Base-by-base conservation (phyloP, 257 asterid species). In the Rubia yunnanensis region DNA sequence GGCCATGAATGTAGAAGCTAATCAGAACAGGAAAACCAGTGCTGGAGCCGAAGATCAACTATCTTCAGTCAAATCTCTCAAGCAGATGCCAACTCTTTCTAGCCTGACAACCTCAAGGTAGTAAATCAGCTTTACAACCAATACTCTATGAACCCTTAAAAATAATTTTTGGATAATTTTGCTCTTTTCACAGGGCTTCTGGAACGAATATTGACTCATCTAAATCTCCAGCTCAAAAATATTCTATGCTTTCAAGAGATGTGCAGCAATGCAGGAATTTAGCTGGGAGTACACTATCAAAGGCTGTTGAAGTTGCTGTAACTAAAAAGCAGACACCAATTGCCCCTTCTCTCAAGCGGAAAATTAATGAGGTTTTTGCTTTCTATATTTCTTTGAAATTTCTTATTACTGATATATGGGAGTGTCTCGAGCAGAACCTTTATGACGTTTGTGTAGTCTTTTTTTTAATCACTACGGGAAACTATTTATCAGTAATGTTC, bases 341-440 rank as follows among this genome's bases (percentile, higher is more conserved):
- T 53, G 60, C 63, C 70, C 71, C 74, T 28, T 76, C 88, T 41
- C 70, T 82, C 52, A 92, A 92, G 82, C 77, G 96, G 74, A 88
- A 88, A 71, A 59, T 76, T 24, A 39, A 72, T 62, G 92, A 83
- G 95, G 99, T 86, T 79, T 24, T 14, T 24, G 28, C 36, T 41
- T 36, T 26, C 24, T 50, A 44, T 22, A 4, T 4, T 4, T 6
- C 11, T n/a, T n/a, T n/a, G 49, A n/a, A 30, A 22, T 17, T 44
- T 15, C n/a, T 35, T n/a, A 14, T 31, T 6, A 24, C 9, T 18
- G 14, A 10, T 30, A 30, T 26, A 61, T 14, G 53, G 27, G 3
- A 5, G 11, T 59, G 14, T 44, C n/a, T 15, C 52, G 17, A 44
- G 52, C n/a, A 44, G n/a, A 44, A 44, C 14, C 1, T 13, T 44